Base-by-base conservation (phyloP, 1,139 yeast genomes). In the Magnusiomyces magnusii region DNA sequence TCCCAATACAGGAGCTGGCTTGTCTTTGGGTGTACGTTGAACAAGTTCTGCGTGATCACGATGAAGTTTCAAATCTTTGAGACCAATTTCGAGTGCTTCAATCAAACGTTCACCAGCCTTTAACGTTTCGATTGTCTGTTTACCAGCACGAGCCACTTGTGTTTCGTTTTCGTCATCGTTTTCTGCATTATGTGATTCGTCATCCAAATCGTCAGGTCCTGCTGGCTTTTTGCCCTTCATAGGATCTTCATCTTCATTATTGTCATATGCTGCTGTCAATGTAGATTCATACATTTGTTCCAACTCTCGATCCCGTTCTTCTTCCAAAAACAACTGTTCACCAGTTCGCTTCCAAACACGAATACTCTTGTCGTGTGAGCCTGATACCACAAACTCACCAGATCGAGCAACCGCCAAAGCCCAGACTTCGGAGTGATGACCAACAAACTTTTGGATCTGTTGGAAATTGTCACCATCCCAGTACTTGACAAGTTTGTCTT, bases 391-490 rank as follows among this genome's bases (percentile, higher is more conserved):
- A 66, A 85, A 84, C 50, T 80, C 76, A 7, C 96, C 96, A 65
- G 83, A 85, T 47, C 76, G 75, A 61, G 95, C 84, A 25, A 91
- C 81, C 25, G 93, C 86, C 60, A 95, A 73, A 57, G 92, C 82
- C 98, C 98, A 93, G 27, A 93, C 95, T 73, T 93, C 98, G 61
- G 90, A 82, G 63, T 91, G 96, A 71, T 95, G 99, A 15, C 77
- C 79, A 1, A 87, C 95, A 2, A 88, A 81, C 69, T 87, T 87
- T 72, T 93, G 98, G 64, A 93, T 83, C 72, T 95, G 88, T 67
- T 90, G 97, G 72, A 93, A 93, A 74, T 93, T 93, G 69, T 89
- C 96, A 64, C 98, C 99, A 73, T 93, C 99, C 99, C 99, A 93
- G 72, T 90, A 91, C 73, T 95, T 93, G 60, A 93, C 81, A 63